Percentiles rank a stretch among this genome's conserved stretches.
Conservation (phyloP, 1,139 yeast genomes). For the Candida freyschussii region DNA sequence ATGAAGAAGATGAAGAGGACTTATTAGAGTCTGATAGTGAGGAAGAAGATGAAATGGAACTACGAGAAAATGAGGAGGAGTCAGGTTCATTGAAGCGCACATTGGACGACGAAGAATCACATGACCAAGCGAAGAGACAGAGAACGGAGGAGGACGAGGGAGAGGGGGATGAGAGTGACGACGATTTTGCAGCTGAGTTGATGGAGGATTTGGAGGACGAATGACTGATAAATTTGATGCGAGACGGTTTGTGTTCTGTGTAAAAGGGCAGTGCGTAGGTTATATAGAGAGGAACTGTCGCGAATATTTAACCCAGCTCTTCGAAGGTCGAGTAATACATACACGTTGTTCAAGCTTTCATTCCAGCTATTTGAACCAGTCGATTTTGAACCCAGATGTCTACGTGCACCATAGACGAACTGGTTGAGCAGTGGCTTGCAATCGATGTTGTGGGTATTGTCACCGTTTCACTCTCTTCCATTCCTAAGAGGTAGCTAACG, state of each 20-base stretch:
- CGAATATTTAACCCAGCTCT: too few species aligned
- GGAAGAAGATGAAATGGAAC: constrained; percentile 27
- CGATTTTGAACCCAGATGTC: too few species aligned
- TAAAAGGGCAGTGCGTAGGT: too few species aligned
- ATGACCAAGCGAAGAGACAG: constrained; percentile 9
- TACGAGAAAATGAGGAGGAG: constrained; percentile 12
- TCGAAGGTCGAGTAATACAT: too few species aligned
- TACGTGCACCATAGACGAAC: constrained; percentile 14
- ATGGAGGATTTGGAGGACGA: constrained; percentile 21
- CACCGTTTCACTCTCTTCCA: background rate
- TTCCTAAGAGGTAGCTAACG: constrained; percentile 2
- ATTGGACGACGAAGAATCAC: constrained; percentile 3
- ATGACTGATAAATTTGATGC: too few species aligned
- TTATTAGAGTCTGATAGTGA: constrained; percentile 28
- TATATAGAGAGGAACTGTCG: too few species aligned
- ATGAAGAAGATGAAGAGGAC: constrained; percentile 28
- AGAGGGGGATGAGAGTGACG: constrained; percentile 19
- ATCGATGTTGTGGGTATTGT: constrained; percentile 36
- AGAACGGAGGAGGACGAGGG: constrained; percentile 13
- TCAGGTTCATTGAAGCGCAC: constrained; percentile 5
- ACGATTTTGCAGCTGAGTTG: constrained; percentile 23
- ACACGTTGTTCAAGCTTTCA: too few species aligned
- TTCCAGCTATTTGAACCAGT: too few species aligned
- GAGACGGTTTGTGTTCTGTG: too few species aligned
- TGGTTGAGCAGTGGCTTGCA: constrained; percentile 47